phyloP scores from a whole-genome alignment of 2,329 filamentous ascomycete species.

The Triangularia verruculosa region DNA sequence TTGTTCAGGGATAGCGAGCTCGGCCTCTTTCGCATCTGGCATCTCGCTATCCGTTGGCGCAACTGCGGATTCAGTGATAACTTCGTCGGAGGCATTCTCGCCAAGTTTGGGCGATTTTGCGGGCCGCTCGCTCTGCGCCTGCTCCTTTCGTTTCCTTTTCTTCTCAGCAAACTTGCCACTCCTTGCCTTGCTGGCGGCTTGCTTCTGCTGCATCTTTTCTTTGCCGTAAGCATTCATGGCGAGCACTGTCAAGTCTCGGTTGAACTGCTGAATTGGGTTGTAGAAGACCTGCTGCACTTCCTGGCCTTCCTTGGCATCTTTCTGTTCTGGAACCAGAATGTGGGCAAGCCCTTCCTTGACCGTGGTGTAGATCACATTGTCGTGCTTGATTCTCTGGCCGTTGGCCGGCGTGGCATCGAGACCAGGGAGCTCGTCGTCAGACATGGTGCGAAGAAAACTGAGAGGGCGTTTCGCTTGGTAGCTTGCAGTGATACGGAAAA shows the following conservation, averaged over 20 bases:
- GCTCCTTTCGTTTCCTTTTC: slow-evolving; percentile 42
- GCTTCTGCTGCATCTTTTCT: slow-evolving; percentile 51
- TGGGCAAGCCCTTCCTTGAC: slow-evolving; percentile 56
- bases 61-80: slow-evolving; percentile 12
- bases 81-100: slow-evolving; percentile 9
- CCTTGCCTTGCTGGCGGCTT: slow-evolving; percentile 53
- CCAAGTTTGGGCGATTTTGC: slow-evolving; percentile 30
- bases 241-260: slow-evolving; percentile 89
- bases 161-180: slow-evolving; percentile 46
- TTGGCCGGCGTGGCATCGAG: slow-evolving; percentile 31
- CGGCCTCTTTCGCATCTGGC: slow-evolving; percentile 8
- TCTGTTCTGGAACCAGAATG: slow-evolving; percentile 50
- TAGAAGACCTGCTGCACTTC: slow-evolving; percentile 85
- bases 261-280: slow-evolving; percentile 99
- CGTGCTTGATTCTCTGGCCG: slow-evolving; percentile 36
- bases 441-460: slow-evolving; percentile 23
- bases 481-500: background rate
- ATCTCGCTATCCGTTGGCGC: slow-evolving; percentile 22
- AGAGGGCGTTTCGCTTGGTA: background rate
- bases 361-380: slow-evolving; percentile 50
- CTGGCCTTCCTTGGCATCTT: slow-evolving; percentile 50
- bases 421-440: slow-evolving; percentile 21
- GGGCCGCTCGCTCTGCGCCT: slow-evolving; percentile 41
- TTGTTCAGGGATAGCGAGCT: background rate
- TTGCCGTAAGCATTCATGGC: slow-evolving; percentile 88